phyloP scores from a whole-genome alignment of 2,329 filamentous ascomycete genomes.

The Xylariaceae sp. region DNA sequence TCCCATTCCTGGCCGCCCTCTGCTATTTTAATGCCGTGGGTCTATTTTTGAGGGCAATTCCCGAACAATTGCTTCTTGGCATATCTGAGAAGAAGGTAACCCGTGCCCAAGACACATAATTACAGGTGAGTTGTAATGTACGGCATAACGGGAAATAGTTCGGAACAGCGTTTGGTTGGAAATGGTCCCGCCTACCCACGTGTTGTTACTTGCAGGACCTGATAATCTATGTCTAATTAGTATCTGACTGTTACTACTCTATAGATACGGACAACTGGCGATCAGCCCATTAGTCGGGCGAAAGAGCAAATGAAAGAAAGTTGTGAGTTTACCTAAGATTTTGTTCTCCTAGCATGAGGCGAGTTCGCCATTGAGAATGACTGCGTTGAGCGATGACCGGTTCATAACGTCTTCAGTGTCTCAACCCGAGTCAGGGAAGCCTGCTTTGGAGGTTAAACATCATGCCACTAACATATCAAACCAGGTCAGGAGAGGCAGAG shows the following conservation, averaged over 20 bases:
- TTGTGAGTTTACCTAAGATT: conserved; percentile 24
- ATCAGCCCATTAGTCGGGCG: background rate
- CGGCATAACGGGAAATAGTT: conserved; percentile 3
- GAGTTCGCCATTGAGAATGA: conserved; percentile 11
- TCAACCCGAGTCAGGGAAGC: conserved; percentile 17
- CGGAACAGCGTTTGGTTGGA: conserved; percentile 4
- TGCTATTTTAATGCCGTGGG: conserved; percentile 21
- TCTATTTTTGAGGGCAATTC: conserved; percentile 17
- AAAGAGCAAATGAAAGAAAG: background rate
- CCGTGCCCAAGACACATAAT: conserved; percentile 10
- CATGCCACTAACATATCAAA: conserved; percentile 15
- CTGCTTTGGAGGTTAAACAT: conserved; percentile 20
- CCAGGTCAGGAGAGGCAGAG: conserved; percentile 10
- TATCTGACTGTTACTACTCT: background rate
- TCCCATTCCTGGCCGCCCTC: conserved; percentile 26
- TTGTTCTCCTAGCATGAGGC: conserved; percentile 5
- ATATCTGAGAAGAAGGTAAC: conserved; percentile 22
- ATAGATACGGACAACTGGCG: conserved; percentile 3
- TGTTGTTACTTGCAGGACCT: conserved; percentile 2
- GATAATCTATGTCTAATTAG: conserved; percentile 20
- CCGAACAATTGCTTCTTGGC: conserved; percentile 20
- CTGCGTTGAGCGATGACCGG: conserved; percentile 13
- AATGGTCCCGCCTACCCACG: conserved; percentile 13
- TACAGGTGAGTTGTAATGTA: conserved; percentile 1
- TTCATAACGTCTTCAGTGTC: conserved; percentile 15